Base-by-base conservation (phyloP, 345 rosid genomes). In the Orychophragmus violaceus region DNA sequence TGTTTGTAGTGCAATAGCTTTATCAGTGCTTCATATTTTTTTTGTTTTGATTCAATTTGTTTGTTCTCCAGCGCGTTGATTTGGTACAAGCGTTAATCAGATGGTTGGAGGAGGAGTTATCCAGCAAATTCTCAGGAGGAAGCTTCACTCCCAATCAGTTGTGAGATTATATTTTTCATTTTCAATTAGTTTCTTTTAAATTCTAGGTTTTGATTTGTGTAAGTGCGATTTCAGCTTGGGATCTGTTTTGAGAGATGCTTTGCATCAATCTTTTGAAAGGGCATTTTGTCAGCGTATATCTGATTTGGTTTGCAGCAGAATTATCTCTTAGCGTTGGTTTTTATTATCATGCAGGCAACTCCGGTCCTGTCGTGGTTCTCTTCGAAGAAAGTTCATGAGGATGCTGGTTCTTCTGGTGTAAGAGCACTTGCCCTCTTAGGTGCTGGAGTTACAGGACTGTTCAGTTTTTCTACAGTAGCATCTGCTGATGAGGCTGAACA, bases 401-500 rank as follows among this genome's bases (percentile, higher is more conserved):
- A 84, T 55, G 84, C 79, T 69, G 86, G 81, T 41, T 80, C 82
- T 76, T 57, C 80, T 50, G 82, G 91, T 36, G 54, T 46, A 28
- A 86, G 83, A 62, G 80, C 91, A 33, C 74, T 87, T 60, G 96
- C 90, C 2, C 80, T 84, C 25, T 72, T 90, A 48, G 97, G 97
- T 63, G 99, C 90, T 80, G 95, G 97, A 58, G 74, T 91, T 70
- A 81, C 99, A 0, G 99, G 97, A 39, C 72, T 90, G 64, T 71
- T 95, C 55, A 72, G 93, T 74, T 87, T 87, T 63, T 81, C 91
- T 32, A 81, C 96, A 1, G 66, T 88, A 32, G 95, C 91, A 22
- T 81, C 97, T 58, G 93, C 99, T 30, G 99, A 95, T 70, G 99
- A 95, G 79, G 99, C 99, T 14, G 99, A 95, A 48, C 99, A 91